phyloP scores from a whole-genome alignment of 495 filamentous ascomycete species.

The Staphylotrichum tortipilum region DNA sequence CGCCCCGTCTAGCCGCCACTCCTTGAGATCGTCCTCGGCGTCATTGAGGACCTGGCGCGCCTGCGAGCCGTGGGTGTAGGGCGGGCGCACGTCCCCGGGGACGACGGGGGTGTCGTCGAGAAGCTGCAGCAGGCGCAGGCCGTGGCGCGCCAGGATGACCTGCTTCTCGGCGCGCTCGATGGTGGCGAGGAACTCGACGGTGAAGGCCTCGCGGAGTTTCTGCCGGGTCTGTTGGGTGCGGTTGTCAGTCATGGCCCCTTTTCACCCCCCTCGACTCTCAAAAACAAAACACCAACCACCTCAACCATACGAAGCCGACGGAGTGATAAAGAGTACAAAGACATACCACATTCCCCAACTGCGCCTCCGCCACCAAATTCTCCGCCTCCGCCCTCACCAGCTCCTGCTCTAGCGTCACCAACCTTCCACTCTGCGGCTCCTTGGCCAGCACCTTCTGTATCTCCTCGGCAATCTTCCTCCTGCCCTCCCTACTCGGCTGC shows the following conservation, averaged over 20 bases:
- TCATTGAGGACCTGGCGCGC: slow-evolving; percentile 85
- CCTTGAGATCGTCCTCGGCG: slow-evolving; percentile 75
- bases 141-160: slow-evolving; percentile 82
- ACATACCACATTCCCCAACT: slow-evolving; percentile 83
- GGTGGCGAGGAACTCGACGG: slow-evolving; percentile 72
- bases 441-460: slow-evolving; percentile 82
- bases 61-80: slow-evolving; percentile 54
- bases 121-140: slow-evolving; percentile 71
- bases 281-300: neutral
- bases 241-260: slow-evolving; percentile 12
- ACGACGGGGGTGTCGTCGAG: slow-evolving; percentile 89
- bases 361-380: slow-evolving; percentile 90
- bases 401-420: slow-evolving; percentile 87
- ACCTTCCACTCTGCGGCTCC: slow-evolving; percentile 67
- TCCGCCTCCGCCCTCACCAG: slow-evolving; percentile 91
- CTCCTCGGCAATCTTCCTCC: slow-evolving; percentile 78
- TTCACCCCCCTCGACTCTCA: too few relatives aligned
- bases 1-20: slow-evolving; percentile 50
- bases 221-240: slow-evolving; percentile 63
- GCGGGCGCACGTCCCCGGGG: slow-evolving; percentile 65
- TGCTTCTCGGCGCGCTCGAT: slow-evolving; percentile 97
- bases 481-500: slow-evolving; percentile 81
- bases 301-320: neutral
- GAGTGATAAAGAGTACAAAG: neutral
- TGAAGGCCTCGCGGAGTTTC: slow-evolving; percentile 90